These are phyloP conservation scores for Niveomyces coronatus DNA, from an alignment of 2,329 filamentous ascomycete species.

Conservation along the genomic window DNA sequence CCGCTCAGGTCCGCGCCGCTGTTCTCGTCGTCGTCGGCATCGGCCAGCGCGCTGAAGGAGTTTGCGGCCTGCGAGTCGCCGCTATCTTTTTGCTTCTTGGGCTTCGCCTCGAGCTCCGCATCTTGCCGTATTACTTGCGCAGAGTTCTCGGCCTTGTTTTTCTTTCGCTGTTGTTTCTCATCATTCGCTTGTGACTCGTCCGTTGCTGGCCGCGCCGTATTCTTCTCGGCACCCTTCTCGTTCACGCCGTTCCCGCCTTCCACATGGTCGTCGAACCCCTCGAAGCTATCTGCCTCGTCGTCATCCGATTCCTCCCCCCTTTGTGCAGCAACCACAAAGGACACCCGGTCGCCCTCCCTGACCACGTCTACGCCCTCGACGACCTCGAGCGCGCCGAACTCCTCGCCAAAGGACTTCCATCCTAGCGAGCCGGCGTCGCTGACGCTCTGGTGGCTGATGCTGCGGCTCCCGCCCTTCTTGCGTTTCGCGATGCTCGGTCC, in stretches of 20 bases:
- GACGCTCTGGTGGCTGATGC: constrained; percentile 14
- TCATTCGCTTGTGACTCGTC: constrained; percentile 17
- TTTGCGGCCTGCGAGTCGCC: constrained; percentile 28
- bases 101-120: constrained; percentile 17
- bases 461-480: constrained; percentile 23
- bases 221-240: background rate
- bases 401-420: constrained; percentile 76
- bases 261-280: constrained; percentile 51
- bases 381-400: constrained; percentile 86
- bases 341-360: constrained; percentile 46
- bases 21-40: constrained; percentile 44
- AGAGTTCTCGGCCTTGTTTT: constrained; percentile 21
- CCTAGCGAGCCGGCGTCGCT: constrained; percentile 38
- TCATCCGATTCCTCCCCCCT: constrained; percentile 11
- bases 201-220: too few relatives aligned
- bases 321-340: constrained; percentile 37
- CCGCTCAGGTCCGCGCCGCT: constrained; percentile 60
- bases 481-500: constrained; percentile 28
- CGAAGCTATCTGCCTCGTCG: constrained; percentile 11
- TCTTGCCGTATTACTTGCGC: constrained; percentile 17
- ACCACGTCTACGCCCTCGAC: constrained; percentile 86
- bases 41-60: constrained; percentile 46
- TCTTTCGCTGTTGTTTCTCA: constrained; percentile 20
- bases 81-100: constrained; percentile 23
- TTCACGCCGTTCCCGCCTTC: constrained; percentile 13